Evolutionary conservation across 345 rosid genomes (phyloP).

Genomic region (Arabidopsis arenosa): DNA sequence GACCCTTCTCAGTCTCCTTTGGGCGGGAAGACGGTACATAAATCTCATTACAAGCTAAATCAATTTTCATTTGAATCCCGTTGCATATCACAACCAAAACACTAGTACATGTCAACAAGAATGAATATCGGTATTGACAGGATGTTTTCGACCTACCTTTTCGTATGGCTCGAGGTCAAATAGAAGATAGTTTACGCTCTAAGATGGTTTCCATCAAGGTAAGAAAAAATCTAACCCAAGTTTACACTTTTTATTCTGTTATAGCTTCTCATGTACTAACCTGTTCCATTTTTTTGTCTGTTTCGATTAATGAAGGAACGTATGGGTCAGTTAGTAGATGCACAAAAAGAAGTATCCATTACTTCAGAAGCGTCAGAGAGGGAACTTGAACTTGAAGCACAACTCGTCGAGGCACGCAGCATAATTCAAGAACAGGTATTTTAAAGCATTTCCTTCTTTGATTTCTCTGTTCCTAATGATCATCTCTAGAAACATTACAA

Average conservation of each 20-base stretch:
- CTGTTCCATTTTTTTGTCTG: slow-evolving; percentile 2
- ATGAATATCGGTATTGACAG: slow-evolving; percentile 46
- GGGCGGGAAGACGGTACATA: slow-evolving; percentile 91
- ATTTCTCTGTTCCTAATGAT: not conserved
- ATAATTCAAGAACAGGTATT: slow-evolving; percentile 96
- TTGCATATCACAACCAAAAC: not conserved
- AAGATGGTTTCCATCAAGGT: slow-evolving; percentile 98
- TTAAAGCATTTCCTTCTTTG: not conserved
- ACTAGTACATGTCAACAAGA: not conserved
- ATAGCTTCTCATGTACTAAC: slow-evolving; percentile 15
- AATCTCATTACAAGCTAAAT: slow-evolving; percentile 12
- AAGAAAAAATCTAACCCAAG: not conserved
- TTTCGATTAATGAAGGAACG: slow-evolving; percentile 43
- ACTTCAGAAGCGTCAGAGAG: slow-evolving; percentile 95
- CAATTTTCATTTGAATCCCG: not conserved
- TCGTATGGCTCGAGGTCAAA: slow-evolving; percentile 94
- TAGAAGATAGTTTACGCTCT: slow-evolving; percentile 89
- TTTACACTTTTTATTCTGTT: not conserved
- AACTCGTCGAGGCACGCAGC: slow-evolving; percentile 98
- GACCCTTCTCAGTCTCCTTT: slow-evolving; percentile 89
- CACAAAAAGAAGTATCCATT: slow-evolving; percentile 86
- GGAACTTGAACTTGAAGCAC: slow-evolving; percentile 99
- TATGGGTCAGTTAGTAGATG: slow-evolving; percentile 90
- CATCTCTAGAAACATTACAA: not conserved
- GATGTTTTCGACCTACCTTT: slow-evolving; percentile 93